phyloP scores from a whole-genome alignment of 768 basidiomycete genomes.

The Boletus pseudo-olivaceus region DNA sequence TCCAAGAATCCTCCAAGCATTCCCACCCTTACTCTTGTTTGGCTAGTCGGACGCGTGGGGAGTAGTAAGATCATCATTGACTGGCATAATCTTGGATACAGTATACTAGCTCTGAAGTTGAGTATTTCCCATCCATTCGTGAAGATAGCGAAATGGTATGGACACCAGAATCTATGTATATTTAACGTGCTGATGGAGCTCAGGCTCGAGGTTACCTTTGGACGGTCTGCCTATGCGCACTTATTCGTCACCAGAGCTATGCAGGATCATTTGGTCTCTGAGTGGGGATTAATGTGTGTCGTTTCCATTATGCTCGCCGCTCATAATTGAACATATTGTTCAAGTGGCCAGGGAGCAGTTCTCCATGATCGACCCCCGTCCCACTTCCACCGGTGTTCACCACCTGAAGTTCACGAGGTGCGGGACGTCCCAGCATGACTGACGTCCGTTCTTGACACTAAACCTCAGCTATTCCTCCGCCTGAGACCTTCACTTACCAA shows the following conservation, averaged over 20 bases:
- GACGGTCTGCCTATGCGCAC: conserved; percentile 79
- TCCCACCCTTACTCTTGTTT: conserved; percentile 85
- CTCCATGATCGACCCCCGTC: conserved; percentile 89
- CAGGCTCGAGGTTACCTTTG: conserved; percentile 86
- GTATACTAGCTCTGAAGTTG: conserved; percentile 82
- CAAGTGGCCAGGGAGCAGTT: conserved; percentile 74
- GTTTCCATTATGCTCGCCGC: not conserved
- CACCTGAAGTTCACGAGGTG: conserved; percentile 77
- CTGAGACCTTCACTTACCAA: conserved; percentile 39
- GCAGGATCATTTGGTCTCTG: conserved; percentile 60
- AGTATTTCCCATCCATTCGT: conserved; percentile 68
- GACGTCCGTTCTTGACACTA: not conserved
- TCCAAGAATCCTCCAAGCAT: conserved; percentile 93
- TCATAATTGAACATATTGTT: conserved; percentile 3
- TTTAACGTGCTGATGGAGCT: conserved; percentile 3
- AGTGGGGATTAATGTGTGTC: conserved; percentile 77
- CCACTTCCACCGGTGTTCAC: conserved; percentile 70
- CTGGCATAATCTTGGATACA: conserved; percentile 98
- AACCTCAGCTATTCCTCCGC: conserved; percentile 47
- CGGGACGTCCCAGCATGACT: conserved; percentile 8
- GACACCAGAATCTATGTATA: not conserved
- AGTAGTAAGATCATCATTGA: conserved; percentile 92
- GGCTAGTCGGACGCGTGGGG: conserved; percentile 61
- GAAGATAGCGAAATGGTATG: conserved; percentile 70
- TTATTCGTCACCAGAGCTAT: conserved; percentile 92